Percentiles rank a stretch among this genome's conserved stretches.
These are phyloP conservation scores for Tympanopsis confertula DNA, from an alignment of 2,329 filamentous ascomycete genomes.

Conservation along the genomic window DNA sequence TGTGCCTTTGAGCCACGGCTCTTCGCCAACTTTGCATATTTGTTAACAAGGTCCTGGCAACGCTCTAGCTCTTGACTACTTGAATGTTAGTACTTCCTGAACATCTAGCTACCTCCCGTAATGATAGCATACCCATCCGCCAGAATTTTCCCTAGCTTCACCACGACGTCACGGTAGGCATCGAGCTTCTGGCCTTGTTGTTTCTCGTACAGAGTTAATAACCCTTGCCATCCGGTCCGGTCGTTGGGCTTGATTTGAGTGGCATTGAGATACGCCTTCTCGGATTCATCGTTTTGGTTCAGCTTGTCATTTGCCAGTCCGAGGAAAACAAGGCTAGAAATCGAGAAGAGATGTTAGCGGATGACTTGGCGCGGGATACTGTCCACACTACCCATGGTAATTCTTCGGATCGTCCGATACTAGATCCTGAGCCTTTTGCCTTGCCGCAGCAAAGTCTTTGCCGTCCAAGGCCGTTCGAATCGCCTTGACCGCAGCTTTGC, in stretches of 20 bases:
- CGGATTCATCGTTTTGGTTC: constrained; percentile 44
- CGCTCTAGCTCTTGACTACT: no score
- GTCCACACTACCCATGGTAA: constrained; percentile 41
- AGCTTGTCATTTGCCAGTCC: constrained; percentile 54
- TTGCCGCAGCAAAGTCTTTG: constrained; percentile 49
- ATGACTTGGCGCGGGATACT: background rate
- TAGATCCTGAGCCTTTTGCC: constrained; percentile 42
- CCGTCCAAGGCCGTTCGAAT: constrained; percentile 50
- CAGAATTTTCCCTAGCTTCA: constrained; percentile 47
- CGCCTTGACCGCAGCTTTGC: constrained; percentile 51
- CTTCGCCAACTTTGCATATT: constrained; percentile 46
- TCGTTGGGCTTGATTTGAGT: constrained; percentile 48
- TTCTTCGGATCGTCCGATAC: constrained; percentile 47
- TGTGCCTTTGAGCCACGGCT: constrained; percentile 45
- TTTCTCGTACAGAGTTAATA: constrained; percentile 54
- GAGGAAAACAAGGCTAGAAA: constrained; percentile 44
- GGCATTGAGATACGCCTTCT: constrained; percentile 49
- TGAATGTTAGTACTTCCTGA: no score
- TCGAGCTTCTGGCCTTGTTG: constrained; percentile 45
- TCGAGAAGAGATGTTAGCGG: constrained; percentile 3
- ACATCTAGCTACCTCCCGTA: no score
- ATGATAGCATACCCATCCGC: constrained; percentile 33
- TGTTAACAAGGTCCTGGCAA: constrained; percentile 42
- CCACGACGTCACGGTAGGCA: constrained; percentile 44
- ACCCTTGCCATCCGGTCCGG: constrained; percentile 55